phyloP scores from a whole-genome alignment of 2,329 filamentous ascomycete genomes.

The Hypoxylon sp. region DNA sequence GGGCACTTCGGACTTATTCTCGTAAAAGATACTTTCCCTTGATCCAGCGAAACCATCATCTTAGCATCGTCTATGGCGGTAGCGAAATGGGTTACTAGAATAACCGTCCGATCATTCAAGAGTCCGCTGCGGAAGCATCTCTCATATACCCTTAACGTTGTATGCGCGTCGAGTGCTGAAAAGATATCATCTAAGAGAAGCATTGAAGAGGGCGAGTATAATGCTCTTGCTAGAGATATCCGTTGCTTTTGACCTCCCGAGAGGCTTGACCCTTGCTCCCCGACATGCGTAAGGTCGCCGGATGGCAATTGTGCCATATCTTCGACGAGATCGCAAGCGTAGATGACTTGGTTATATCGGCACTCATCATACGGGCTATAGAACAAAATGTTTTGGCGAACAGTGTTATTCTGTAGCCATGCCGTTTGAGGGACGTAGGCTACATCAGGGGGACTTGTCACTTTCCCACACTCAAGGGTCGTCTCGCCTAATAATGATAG shows the following conservation, averaged over 20 bases:
- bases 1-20: slow-evolving; percentile 11
- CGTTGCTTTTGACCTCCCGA: slow-evolving; percentile 53
- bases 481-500: slow-evolving; percentile 52
- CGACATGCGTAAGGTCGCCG: slow-evolving; percentile 51
- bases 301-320: slow-evolving; percentile 27
- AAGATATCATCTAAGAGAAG: slow-evolving; percentile 53
- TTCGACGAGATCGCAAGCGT: slow-evolving; percentile 43
- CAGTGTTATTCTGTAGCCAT: slow-evolving; percentile 55
- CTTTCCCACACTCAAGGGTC: slow-evolving; percentile 44
- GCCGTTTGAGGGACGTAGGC: slow-evolving; percentile 54
- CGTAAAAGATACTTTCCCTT: slow-evolving; percentile 21
- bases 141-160: slow-evolving; percentile 24
- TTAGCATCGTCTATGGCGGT: slow-evolving; percentile 30
- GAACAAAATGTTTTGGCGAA: slow-evolving; percentile 55
- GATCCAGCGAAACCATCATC: slow-evolving; percentile 19
- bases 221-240: slow-evolving; percentile 50
- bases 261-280: slow-evolving; percentile 51
- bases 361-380: slow-evolving; percentile 51
- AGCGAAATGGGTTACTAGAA: slow-evolving; percentile 34
- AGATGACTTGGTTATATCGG: slow-evolving; percentile 48
- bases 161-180: slow-evolving; percentile 53
- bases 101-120: slow-evolving; percentile 26
- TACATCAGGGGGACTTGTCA: slow-evolving; percentile 52
- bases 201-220: slow-evolving; percentile 49
- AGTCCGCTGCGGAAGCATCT: slow-evolving; percentile 34